phyloP scores from a whole-genome alignment of 192 early-diverging fungal species.

The Coemansia sp. region DNA sequence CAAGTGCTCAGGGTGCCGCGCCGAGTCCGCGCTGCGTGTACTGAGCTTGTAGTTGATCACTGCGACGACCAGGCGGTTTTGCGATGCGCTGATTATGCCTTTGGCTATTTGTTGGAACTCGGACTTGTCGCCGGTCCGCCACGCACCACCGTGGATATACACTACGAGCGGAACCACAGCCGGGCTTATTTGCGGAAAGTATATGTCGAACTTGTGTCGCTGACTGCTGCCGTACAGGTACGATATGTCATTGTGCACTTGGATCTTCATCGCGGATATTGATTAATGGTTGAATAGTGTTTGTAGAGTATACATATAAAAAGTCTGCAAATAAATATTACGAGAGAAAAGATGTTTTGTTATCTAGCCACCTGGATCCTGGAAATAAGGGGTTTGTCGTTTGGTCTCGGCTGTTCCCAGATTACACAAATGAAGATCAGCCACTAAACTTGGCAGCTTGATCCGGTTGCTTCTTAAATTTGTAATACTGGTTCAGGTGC shows the following conservation, averaged over 20 bases:
- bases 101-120: conserved; percentile 57
- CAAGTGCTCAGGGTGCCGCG: conserved; percentile 70
- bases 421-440: not conserved
- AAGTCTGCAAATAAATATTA: no score
- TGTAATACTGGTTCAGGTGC: no score
- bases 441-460: not conserved
- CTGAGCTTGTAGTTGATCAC: conserved; percentile 74
- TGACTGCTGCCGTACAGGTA: conserved; percentile 22
- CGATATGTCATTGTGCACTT: conserved; percentile 25
- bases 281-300: no score
- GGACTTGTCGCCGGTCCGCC: conserved; percentile 75
- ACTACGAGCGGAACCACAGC: conserved; percentile 58
- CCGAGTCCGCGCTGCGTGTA: conserved; percentile 3
- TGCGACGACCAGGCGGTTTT: conserved; percentile 59
- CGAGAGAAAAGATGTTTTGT: not conserved
- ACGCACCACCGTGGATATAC: conserved; percentile 85
- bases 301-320: no score
- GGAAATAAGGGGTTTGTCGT: no score
- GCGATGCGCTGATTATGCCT: conserved; percentile 37
- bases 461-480: no score
- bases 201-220: conserved; percentile 63
- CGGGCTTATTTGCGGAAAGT: conserved; percentile 43
- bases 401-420: not conserved
- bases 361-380: not conserved
- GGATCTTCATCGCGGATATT: conserved; percentile 9